Evolutionary conservation across 805 yeast species (phyloP).

Genomic region (Cyberlindnera bimundalis): DNA sequence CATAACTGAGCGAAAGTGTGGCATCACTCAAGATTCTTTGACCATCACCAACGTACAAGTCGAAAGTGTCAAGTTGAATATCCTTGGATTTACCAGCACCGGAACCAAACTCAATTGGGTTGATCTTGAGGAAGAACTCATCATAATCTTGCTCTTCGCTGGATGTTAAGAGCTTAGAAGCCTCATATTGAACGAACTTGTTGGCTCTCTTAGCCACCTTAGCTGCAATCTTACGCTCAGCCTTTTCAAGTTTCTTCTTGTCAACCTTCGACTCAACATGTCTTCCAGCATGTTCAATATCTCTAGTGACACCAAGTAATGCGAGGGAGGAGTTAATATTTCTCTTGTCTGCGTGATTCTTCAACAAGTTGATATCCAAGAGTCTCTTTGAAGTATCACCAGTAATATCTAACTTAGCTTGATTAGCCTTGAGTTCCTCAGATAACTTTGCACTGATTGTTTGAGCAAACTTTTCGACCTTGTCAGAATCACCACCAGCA

Average conservation of each 20-base stretch:
- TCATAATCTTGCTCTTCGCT: conserved; percentile 76
- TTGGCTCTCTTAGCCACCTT: conserved; percentile 88
- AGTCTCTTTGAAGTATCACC: conserved; percentile 89
- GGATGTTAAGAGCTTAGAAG: conserved; percentile 80
- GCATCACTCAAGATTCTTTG: conserved; percentile 89
- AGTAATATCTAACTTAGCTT: conserved; percentile 70
- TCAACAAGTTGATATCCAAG: conserved; percentile 69
- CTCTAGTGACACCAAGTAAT: conserved; percentile 71
- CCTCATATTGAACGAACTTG: conserved; percentile 84
- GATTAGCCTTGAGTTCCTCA: conserved; percentile 57
- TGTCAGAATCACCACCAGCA: conserved; percentile 75
- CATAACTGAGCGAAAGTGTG: conserved; percentile 79
- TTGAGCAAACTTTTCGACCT: conserved; percentile 47
- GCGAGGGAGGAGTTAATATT: conserved; percentile 76
- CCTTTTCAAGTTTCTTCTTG: conserved; percentile 93
- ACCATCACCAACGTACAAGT: conserved; percentile 93
- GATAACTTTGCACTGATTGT: conserved; percentile 46
- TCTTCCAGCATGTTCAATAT: conserved; percentile 89
- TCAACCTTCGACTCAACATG: conserved; percentile 93
- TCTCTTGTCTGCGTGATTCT: conserved; percentile 58
- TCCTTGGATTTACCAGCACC: conserved; percentile 98
- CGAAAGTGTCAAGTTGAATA: conserved; percentile 88
- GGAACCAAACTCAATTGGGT: conserved; percentile 86
- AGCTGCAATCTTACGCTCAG: conserved; percentile 95
- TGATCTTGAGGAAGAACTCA: conserved; percentile 89